These are phyloP conservation scores for Endoconidiophora polonica DNA, from an alignment of 2,329 filamentous ascomycete genomes.

Conservation along the genomic window DNA sequence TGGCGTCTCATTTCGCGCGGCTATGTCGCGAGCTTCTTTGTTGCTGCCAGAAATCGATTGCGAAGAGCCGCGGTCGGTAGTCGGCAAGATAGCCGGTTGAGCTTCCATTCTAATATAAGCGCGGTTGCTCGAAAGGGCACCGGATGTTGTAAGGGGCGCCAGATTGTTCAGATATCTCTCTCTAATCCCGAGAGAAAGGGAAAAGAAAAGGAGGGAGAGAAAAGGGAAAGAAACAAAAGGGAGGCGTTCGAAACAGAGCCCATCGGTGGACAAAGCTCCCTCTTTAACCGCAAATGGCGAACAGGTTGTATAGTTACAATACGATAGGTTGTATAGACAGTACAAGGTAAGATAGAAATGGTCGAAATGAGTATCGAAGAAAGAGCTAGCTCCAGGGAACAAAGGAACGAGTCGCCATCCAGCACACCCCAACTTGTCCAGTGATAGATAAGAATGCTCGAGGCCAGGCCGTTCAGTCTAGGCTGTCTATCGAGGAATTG, in stretches of 20 bases:
- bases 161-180: not conserved
- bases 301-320: too few species aligned
- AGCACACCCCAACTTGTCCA: too few species aligned
- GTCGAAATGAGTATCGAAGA: not conserved
- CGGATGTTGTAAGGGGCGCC: not conserved
- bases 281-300: too few species aligned
- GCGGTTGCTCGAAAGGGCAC: not conserved
- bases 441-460: too few species aligned
- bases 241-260: not conserved
- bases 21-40: slow-evolving; percentile 3
- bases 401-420: not conserved
- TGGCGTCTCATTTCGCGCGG: slow-evolving; percentile 3
- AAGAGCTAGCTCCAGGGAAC: not conserved
- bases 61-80: not conserved
- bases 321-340: not conserved
- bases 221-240: not conserved
- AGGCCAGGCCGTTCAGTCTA: too few species aligned
- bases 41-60: slow-evolving; percentile 1
- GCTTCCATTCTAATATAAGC: slow-evolving; percentile 8
- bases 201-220: not conserved
- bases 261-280: not conserved
- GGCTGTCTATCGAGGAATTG: too few species aligned
- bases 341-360: not conserved
- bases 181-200: not conserved
- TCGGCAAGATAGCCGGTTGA: not conserved